Percentiles rank a stretch among this genome's conserved stretches.
Evolutionary conservation across 139 green algal species (phyloP).

Genomic region (Micractinium sp.): DNA sequence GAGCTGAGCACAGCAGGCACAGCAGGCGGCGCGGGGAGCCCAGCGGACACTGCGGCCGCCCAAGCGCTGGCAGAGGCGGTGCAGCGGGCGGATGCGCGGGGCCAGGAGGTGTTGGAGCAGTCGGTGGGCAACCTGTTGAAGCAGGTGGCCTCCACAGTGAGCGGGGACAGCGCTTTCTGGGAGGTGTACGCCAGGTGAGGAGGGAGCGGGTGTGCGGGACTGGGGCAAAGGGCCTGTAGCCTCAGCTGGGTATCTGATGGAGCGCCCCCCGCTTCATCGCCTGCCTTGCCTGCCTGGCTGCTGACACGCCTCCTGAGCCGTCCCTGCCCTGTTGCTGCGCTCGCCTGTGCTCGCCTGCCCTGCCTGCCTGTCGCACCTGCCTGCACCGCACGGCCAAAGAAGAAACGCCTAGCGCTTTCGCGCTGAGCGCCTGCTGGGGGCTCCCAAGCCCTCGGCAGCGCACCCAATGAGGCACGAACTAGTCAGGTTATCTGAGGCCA

Average conservation of each 20-base stretch:
- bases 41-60: not conserved
- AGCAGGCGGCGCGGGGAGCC: not conserved
- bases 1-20: not conserved
- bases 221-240: not conserved
- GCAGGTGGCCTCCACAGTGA: constrained; percentile 20
- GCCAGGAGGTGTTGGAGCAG: constrained; percentile 5
- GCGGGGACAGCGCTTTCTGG: constrained; percentile 46
- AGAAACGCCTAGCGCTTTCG: not conserved
- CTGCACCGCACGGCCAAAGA: not conserved
- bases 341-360: not conserved
- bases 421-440: not conserved
- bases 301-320: not conserved
- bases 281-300: not conserved
- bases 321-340: too few species aligned
- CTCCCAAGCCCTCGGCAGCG: not conserved
- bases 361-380: not conserved
- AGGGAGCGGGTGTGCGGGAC: too few species aligned
- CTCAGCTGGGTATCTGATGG: not conserved
- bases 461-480: constrained; percentile 20
- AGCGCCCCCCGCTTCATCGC: not conserved
- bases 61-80: not conserved
- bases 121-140: constrained; percentile 37
- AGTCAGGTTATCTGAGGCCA: constrained; percentile 23
- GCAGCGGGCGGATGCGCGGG: not conserved
- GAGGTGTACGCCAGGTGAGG: constrained; percentile 36